phyloP scores from a whole-genome alignment of 495 filamentous ascomycete species.

The Mycothermus thermophilus region DNA sequence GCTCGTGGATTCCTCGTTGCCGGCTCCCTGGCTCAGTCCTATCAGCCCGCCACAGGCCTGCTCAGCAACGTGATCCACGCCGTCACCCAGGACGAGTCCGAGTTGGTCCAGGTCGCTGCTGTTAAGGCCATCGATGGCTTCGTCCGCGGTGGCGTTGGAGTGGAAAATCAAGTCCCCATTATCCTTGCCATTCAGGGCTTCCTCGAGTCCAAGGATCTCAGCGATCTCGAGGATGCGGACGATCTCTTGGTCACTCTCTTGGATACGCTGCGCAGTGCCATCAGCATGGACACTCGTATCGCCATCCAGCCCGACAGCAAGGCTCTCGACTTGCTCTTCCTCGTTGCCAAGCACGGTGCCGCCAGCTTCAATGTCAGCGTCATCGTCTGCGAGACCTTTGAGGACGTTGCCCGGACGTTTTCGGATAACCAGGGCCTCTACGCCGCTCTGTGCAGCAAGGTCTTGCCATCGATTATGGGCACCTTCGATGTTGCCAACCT shows the following conservation, averaged over 20 bases:
- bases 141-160: constrained; percentile 40
- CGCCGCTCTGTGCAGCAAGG: constrained; percentile 68
- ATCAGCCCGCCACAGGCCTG: constrained; percentile 37
- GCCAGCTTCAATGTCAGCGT: constrained; percentile 73
- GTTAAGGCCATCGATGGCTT: constrained; percentile 82
- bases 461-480: constrained; percentile 72
- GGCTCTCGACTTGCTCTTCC: constrained; percentile 76
- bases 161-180: constrained; percentile 55
- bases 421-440: constrained; percentile 46
- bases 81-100: constrained; percentile 58
- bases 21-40: constrained; percentile 50
- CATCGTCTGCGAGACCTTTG: constrained; percentile 79
- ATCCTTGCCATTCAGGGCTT: constrained; percentile 65
- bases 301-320: constrained; percentile 50
- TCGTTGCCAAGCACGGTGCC: constrained; percentile 73
- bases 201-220: constrained; percentile 61
- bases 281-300: constrained; percentile 59
- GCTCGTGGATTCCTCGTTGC: constrained; percentile 77
- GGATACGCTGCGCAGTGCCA: constrained; percentile 73
- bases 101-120: constrained; percentile 82
- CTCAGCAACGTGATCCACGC: constrained; percentile 63
- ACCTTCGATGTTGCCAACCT: constrained; percentile 79
- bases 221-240: constrained; percentile 70
- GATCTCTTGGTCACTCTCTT: constrained; percentile 83
- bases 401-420: constrained; percentile 57